Evolutionary conservation across 495 filamentous ascomycete genomes (phyloP), one percentile per base, ranked within the genome.

Genomic region (Paragyromitra xinjiangensis): DNA sequence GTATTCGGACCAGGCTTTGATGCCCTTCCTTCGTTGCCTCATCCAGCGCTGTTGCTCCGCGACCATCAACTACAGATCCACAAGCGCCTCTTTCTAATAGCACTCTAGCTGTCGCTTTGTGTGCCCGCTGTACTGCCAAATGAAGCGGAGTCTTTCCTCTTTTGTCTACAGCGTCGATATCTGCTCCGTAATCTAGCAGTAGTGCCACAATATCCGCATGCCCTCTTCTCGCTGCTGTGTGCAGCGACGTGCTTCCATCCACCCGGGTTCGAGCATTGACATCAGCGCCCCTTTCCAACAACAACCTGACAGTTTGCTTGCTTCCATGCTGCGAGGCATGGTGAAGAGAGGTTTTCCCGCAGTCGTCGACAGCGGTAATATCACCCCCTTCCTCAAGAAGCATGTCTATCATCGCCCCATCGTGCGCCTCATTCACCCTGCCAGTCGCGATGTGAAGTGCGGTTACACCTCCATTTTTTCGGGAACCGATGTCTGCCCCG

Each of bases 261-360:
- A 39, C 62, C 42, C 26, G 55, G 16, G 63, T 59, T 53, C 66
- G 51, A 26, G 65, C 14, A 1, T 58, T 34, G 7, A 45, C 50
- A 26, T 72, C 69, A 16, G 68, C 68, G 2, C 69, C 74, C 3
- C 59, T 61, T 3, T 66, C 69, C 19, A 77, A 58, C 40, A 77
- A 45, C 4, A 77, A 14, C 14, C 48, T 61, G 53, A 73, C 69
- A n/a, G 44, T 59, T 19, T 19, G 1, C 1, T 61, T 76, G 14
- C 66, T 74, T 40, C 75, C 71, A 40, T 51, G 42, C 5, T 69
- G 34, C 7, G 75, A 67, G 6, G 75, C 81, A 8, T 77, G 58
- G 16, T 82, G 73, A 39, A 82, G 80, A 8, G 81, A 44, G 9
- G 81, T 75, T 40, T 66, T 55, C 37, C 81, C 77, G 53, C 64